A percentile compares a stretch with the other conserved stretches of the same genome.
Conservation (phyloP, 164 flowering plant species). For the Protea cynaroides region DNA sequence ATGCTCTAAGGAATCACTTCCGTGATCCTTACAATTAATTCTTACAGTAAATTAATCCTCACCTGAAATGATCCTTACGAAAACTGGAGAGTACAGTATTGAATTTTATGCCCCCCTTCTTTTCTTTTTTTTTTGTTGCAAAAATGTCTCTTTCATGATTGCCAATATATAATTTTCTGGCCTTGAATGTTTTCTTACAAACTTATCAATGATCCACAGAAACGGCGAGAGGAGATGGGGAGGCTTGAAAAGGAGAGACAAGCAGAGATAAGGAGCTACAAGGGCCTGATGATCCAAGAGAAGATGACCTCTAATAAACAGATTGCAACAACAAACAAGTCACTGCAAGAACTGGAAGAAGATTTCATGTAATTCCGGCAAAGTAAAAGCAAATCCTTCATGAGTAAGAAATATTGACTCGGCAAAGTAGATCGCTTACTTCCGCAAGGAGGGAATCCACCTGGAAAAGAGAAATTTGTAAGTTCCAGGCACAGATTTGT, state of each 20-base stretch:
- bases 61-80: neutral
- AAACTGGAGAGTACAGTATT: neutral
- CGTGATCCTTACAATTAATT: no score
- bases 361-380: constrained; percentile 70
- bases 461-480: neutral
- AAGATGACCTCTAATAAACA: constrained; percentile 98
- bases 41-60: no score
- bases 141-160: no score
- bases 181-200: no score
- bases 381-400: neutral
- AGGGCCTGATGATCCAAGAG: constrained; percentile 87
- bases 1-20: no score
- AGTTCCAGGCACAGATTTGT: neutral
- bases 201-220: constrained; percentile 33
- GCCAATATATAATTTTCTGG: no score
- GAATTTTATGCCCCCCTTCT: neutral
- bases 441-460: neutral
- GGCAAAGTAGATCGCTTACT: neutral
- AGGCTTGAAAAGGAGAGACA: constrained; percentile 91
- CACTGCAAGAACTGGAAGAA: constrained; percentile 91
- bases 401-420: neutral
- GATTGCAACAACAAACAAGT: constrained; percentile 67
- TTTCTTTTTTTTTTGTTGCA: no score
- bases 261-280: constrained; percentile 93
- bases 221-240: constrained; percentile 88